phyloP scores from a whole-genome alignment of 176 grass and related monocot genomes.

The Puya raimondii region DNA sequence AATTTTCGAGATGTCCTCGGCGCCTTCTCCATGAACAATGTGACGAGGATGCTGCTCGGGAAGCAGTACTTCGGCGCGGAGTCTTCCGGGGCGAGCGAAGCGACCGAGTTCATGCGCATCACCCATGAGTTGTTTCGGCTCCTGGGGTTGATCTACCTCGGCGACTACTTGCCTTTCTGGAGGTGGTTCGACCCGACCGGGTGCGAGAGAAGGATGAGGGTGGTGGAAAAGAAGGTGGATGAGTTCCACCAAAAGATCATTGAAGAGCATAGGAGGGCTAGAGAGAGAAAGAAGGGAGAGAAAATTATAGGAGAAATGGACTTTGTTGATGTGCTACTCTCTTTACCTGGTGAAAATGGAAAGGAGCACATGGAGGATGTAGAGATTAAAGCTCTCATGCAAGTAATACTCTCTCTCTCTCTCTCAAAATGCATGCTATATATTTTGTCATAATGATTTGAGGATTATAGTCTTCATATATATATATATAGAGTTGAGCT shows the following conservation, averaged over 20 bases:
- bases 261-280: constrained; percentile 56
- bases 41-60: constrained; percentile 90
- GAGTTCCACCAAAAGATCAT: constrained; percentile 93
- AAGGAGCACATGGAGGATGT: constrained; percentile 68
- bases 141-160: constrained; percentile 77
- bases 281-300: constrained; percentile 35
- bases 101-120: constrained; percentile 83
- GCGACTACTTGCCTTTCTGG: constrained; percentile 85
- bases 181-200: constrained; percentile 70
- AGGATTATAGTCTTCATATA: no score
- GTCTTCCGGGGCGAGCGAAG: constrained; percentile 56
- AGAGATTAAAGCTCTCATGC: constrained; percentile 93
- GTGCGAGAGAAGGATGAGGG: constrained; percentile 75
- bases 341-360: constrained; percentile 63
- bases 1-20: constrained; percentile 73
- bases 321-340: constrained; percentile 81
- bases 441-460: no score
- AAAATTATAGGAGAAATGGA: constrained; percentile 39
- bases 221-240: constrained; percentile 80
- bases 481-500: no score
- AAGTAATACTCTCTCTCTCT: constrained; percentile 30
- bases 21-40: constrained; percentile 89
- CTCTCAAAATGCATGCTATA: no score
- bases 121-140: constrained; percentile 79
- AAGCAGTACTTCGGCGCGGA: constrained; percentile 78